A percentile compares a stretch with the other conserved stretches of the same genome.
Evolutionary conservation across 257 asterid species (phyloP).

Genomic region (Nicotiana benthamiana): DNA sequence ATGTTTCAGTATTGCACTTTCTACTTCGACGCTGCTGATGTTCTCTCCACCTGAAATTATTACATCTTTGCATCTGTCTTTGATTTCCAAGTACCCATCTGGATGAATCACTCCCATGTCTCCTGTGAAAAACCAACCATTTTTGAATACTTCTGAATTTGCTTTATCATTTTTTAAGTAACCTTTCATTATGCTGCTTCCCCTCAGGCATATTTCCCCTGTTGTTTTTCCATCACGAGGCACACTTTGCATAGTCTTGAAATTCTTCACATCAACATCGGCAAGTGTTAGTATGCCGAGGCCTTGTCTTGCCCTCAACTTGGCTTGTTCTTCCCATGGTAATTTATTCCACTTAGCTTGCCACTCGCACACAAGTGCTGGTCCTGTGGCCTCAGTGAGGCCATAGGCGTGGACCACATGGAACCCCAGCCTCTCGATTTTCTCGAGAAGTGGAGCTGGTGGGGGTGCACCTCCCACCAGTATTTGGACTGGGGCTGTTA

Average conservation of each 20-base stretch:
- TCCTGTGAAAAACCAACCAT: conserved; percentile 70
- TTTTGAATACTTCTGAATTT: conserved; percentile 35
- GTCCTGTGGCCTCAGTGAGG: conserved; percentile 81
- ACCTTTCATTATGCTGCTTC: conserved; percentile 83
- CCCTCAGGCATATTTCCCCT: conserved; percentile 70
- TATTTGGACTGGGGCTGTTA: conserved; percentile 33
- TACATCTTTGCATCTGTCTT: conserved; percentile 57
- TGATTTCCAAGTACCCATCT: conserved; percentile 44
- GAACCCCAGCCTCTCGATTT: conserved; percentile 18
- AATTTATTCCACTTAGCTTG: conserved; percentile 45
- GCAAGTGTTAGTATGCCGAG: conserved; percentile 44
- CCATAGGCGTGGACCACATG: conserved; percentile 80
- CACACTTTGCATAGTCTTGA: conserved; percentile 56
- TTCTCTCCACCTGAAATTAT: no score
- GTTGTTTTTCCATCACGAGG: conserved; percentile 42
- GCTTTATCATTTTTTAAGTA: conserved; percentile 52
- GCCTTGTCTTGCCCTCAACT: conserved; percentile 66
- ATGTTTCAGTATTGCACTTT: no score
- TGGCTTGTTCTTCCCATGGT: conserved; percentile 24
- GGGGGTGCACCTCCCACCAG: conserved; percentile 85
- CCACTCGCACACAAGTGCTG: conserved; percentile 86
- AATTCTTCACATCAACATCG: conserved; percentile 57
- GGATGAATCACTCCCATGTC: conserved; percentile 80
- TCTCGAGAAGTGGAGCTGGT: conserved; percentile 53
- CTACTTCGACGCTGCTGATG: no score